phyloP scores from a whole-genome alignment of 169 alveolate species.

The Eimeria brunetti region DNA sequence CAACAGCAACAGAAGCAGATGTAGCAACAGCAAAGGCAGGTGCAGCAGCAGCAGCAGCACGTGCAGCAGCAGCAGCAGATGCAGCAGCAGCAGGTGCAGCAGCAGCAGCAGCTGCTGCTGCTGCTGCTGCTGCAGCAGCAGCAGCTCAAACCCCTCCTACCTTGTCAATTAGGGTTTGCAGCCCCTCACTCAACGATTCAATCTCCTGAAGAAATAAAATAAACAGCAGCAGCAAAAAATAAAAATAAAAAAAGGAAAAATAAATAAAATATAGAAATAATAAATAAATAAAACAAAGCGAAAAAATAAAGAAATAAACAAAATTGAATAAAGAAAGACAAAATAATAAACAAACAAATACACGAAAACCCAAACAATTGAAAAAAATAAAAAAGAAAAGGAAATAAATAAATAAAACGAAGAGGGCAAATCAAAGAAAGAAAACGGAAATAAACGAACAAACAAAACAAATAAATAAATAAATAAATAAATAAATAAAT shows the following conservation, averaged over 20 bases:
- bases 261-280: too few species aligned
- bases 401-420: too few species aligned
- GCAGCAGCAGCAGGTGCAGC: slow-evolving; percentile 19
- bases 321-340: neutral
- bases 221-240: neutral
- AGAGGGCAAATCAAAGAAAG: too few species aligned
- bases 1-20: too few species aligned
- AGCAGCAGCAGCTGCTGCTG: neutral
- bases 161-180: slow-evolving; percentile 1
- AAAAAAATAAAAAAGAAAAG: too few species aligned
- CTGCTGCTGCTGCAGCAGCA: neutral
- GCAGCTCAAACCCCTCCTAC: slow-evolving; percentile 3
- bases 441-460: too few species aligned
- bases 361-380: too few species aligned
- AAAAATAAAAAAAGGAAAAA: neutral
- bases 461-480: neutral
- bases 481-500: neutral
- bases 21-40: too few species aligned
- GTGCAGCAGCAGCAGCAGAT: too few species aligned
- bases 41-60: too few species aligned
- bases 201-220: neutral
- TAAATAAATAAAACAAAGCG: too few species aligned
- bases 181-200: slow-evolving; percentile 24
- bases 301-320: neutral
- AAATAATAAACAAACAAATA: too few species aligned